Base-by-base conservation (phyloP, 306 rosid genomes). In the Cicer bijugum region DNA sequence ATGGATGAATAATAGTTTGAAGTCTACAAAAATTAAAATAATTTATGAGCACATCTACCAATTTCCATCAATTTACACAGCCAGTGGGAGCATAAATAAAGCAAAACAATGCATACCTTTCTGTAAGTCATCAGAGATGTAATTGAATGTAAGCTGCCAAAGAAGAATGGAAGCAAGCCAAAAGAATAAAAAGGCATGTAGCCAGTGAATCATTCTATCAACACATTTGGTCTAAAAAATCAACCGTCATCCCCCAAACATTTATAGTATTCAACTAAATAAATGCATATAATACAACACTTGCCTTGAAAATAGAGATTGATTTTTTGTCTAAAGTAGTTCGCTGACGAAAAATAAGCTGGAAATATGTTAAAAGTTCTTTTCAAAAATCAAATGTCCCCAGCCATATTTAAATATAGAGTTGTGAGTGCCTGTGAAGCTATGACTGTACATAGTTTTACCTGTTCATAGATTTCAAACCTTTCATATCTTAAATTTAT, bases 261-360 rank as follows among this genome's bases (percentile, higher is more conserved):
- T 40, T 65, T 50, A 7, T 47, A 14, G 60, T 14, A 58, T 53
- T 48, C 56, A 65, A 48, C 10, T 47, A 82, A 72, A 28, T 46
- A 66, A 65, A 55, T 77, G 79, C 71, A 42, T 53, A 33, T 17
- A 68, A 40, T 53, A 33, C 28, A 68, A 40, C 56, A 64, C 81
- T 83, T 78, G 81, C 75, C 83, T 84, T 81, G 55, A 86, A 76
- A 50, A 43, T 28, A 80, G 57, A 28, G 74, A 42, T 59, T 73
- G 71, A 60, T 55, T 67, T 45, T 67, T 59, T 16, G 55, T 39
- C 48, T 33, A 6, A 33, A 53, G n/a, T 55, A 45, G 56, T 70
- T 51, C 7, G 12, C 61, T 55, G 69, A 48, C 38, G 56, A 63
- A 61, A 68, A 61, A 63, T 15, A 63, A 53, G 19, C 68, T 53